Base-by-base conservation (phyloP, 768 basidiomycete genomes). In the Serendipita sp. region DNA sequence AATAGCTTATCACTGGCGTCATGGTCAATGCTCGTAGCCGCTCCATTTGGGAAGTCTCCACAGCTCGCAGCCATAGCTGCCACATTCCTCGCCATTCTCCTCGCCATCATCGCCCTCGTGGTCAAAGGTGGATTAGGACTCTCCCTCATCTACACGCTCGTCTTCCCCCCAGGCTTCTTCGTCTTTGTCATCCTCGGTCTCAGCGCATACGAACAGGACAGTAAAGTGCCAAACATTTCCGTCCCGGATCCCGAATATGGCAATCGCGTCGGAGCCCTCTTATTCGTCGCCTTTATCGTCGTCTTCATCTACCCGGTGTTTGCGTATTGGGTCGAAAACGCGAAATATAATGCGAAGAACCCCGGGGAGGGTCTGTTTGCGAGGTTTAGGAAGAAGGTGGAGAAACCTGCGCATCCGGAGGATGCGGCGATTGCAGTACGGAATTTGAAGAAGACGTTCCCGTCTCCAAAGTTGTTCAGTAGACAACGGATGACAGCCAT, bases 101-200 rank as follows among this genome's bases (percentile, higher is more conserved):
- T 87, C 48, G 84, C 85, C 1, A 81, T 90, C 62, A 65, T 88
- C 7, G 87, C 82, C 0, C 71, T 85, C 24, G 78, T 85, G 0
- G 74, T 84, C 61, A 71, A 73, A 38, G 64, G 63, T 42, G 73
- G 58, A 24, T 76, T 76, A 1, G 74, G 73, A 0, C 80, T 83
- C 20, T 79, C 82, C 65, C 71, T 88, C 26, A 26, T 51, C 11
- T 85, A 86, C 68, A 79, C 84, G 1, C 69, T 89, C 51, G 67
- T 89, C 24, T 88, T 89, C 68, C 88, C 88, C 0, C 86, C 88
- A 1, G 79, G 80, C 11, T 89, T 83, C 71, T 90, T 86, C 66
- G 77, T 87, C 22, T 89, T 88, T 67, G 81, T 81, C 4, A 79
- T 82, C 7, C 79, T 84, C 48, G 81, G 81, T 0, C 79, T 90